Base-by-base conservation (phyloP, 306 rosid species). In the Elaeagnus macrophylla region DNA sequence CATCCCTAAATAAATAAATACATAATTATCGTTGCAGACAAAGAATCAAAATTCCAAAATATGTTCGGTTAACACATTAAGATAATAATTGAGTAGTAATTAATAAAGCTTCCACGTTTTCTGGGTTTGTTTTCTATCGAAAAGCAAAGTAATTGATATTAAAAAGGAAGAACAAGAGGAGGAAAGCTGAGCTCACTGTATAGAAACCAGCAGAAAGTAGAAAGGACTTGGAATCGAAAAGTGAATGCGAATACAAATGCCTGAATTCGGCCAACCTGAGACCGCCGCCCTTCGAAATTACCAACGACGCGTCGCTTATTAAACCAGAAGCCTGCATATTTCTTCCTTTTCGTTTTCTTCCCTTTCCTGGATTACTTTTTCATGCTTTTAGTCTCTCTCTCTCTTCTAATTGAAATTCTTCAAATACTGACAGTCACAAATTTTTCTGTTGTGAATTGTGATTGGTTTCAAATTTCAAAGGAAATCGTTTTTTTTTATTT, bases 271-370 rank as follows among this genome's bases (percentile, higher is more conserved):
- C 76, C 48, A 60, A 49, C 52, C 83, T 58, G 39, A 70, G 66
- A 61, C 81, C 80, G 1, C 86, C 70, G 11, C 79, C 62, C 17
- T 82, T 67, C 12, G 96, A 89, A 66, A 82, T 74, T 52, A 71
- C 77, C 52, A 80, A 76, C 62, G 79, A 67, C 12, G 78, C 82
- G 67, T 86, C 93, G 63, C 82, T 65, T 50, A 84, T 72, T 37
- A 84, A 82, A 17, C 93, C 86, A 2, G 86, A 68, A 12, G 86
- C 73, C 61, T 76, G 93, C 97, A 86, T 91, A 77, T 69, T 37
- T 13, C 9, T 15, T 39, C 5, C 42, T 20, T 18, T 39, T 43
- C 45, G 37, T 39, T 12, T n/a, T 32, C 9, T 45, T 13, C 14
- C 56, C 51, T 59, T 39, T 37, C 40, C 7, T 17, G 38, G 54